These are phyloP conservation scores for Sesbania bispinosa DNA, from an alignment of 306 rosid species.

Conservation along the genomic window DNA sequence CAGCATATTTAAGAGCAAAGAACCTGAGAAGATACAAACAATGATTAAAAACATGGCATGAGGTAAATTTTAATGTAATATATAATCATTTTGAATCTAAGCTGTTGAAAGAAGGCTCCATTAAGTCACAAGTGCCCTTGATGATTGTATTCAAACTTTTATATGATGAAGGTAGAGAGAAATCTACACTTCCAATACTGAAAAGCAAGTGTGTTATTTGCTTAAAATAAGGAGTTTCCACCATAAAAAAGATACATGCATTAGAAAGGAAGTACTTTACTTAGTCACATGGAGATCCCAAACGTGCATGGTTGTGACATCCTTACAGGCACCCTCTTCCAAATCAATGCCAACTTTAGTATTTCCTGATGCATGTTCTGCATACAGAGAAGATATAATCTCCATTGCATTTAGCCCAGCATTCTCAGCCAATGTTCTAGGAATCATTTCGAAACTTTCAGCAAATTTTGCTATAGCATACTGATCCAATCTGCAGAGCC, in stretches of 20 bases:
- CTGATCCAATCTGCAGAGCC: slow-evolving; percentile 88
- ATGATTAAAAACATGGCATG: not conserved
- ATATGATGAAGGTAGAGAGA: not conserved
- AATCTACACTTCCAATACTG: not conserved
- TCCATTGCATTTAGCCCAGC: slow-evolving; percentile 97
- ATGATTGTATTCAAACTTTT: not conserved
- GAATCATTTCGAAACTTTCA: slow-evolving; percentile 91
- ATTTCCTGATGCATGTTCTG: slow-evolving; percentile 97
- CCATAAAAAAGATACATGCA: not conserved
- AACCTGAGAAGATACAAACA: slow-evolving; percentile 44
- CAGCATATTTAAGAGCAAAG: slow-evolving; percentile 90
- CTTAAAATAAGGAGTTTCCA: not conserved
- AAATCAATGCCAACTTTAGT: slow-evolving; percentile 78
- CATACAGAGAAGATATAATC: slow-evolving; percentile 90
- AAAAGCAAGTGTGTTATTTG: not conserved
- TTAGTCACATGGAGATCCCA: slow-evolving; percentile 87
- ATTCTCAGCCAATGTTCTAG: slow-evolving; percentile 90
- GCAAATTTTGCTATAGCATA: slow-evolving; percentile 97
- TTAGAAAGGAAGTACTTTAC: slow-evolving; percentile 43
- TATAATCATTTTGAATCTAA: not conserved
- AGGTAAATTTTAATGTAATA: not conserved
- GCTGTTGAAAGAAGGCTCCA: not conserved
- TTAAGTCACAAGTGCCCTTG: not conserved
- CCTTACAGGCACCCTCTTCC: slow-evolving; percentile 79
- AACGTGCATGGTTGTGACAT: slow-evolving; percentile 47